Conservation (phyloP, 2,329 filamentous ascomycete genomes). For the Phialophora macrospora region DNA sequence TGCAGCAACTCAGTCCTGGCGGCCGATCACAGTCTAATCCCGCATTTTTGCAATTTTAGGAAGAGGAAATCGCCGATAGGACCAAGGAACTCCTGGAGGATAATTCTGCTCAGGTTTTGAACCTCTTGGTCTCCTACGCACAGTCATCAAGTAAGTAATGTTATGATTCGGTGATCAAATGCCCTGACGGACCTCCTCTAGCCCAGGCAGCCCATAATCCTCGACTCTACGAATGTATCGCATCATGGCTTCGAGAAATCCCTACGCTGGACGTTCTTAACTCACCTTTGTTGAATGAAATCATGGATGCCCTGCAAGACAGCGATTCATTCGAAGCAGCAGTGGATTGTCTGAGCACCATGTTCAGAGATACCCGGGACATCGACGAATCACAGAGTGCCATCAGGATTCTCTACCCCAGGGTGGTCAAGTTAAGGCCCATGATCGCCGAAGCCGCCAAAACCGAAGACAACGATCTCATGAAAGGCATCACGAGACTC, state of each 20-base stretch:
- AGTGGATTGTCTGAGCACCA: conserved; percentile 88
- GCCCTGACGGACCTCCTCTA: conserved; percentile 47
- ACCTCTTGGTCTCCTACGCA: conserved; percentile 85
- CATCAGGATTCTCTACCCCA: conserved; percentile 82
- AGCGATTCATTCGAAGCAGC: conserved; percentile 83
- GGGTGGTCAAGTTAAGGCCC: conserved; percentile 74
- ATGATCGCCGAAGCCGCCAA: conserved; percentile 76
- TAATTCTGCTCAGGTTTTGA: conserved; percentile 85
- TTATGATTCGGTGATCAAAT: conserved; percentile 14
- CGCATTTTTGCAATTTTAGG: conserved; percentile 63
- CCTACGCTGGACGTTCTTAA: conserved; percentile 80
- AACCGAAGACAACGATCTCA: conserved; percentile 81
- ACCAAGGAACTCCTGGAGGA: conserved; percentile 88
- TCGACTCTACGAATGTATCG: conserved; percentile 90
- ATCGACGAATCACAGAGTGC: conserved; percentile 85
- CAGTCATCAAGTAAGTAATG: conserved; percentile 80
- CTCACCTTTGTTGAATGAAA: conserved; percentile 79
- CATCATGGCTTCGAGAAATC: conserved; percentile 94
- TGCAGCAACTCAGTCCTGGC: conserved; percentile 51
- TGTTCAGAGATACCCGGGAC: conserved; percentile 89
- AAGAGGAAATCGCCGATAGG: conserved; percentile 88
- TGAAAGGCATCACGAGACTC: conserved; percentile 86
- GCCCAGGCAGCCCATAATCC: conserved; percentile 82
- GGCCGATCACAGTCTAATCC: conserved; percentile 56
- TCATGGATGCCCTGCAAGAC: conserved; percentile 76